A percentile compares a stretch with the other conserved stretches of the same genome.
Conservation (phyloP, 78 protist genomes). For the Dictyostelium discoideum region dicty_2.7 NC_007088.5:601001-601500, state of each 20-base stretch:
- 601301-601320: constrained; percentile 28
- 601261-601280: no score
- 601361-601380: constrained; percentile 42
- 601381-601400: constrained; percentile 13
- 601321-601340: constrained; percentile 4
- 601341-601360: background rate
- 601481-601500: background rate
- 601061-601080: background rate
- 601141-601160: background rate
- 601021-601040: no score
- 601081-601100: background rate
- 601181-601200: background rate
- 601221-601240: background rate
- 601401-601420: background rate
- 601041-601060: no score
- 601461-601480: background rate
- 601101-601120: no score
- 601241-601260: background rate
- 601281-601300: background rate
- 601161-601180: background rate
- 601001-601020: background rate
- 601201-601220: background rate
- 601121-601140: background rate
- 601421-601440: background rate
- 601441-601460: constrained; percentile 14